Percentiles rank a stretch among this genome's conserved stretches.
These are phyloP conservation scores for Diplotaxis tenuifolia DNA, from an alignment of 345 rosid species.

Conservation along the genomic window DNA sequence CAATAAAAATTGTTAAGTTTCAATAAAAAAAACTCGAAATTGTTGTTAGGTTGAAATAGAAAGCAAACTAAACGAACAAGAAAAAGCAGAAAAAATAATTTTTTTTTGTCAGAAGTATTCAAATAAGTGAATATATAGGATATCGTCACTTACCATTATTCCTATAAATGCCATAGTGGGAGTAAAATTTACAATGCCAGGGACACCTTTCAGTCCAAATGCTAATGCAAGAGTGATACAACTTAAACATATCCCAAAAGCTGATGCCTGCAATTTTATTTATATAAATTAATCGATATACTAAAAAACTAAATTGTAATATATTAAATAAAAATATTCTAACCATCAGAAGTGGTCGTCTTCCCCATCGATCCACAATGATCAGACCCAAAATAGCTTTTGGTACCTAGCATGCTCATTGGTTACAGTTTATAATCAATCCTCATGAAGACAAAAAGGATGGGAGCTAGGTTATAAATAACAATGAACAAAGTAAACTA, in stretches of 20 bases:
- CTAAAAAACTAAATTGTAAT: not conserved
- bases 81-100: not conserved
- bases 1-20: too few species aligned
- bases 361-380: constrained; percentile 31
- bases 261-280: constrained; percentile 40
- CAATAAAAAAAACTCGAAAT: not conserved
- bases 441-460: not conserved
- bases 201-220: constrained; percentile 34
- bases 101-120: not conserved
- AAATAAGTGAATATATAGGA: not conserved
- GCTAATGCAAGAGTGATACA: constrained; percentile 42
- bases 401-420: constrained; percentile 28
- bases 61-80: not conserved
- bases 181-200: constrained; percentile 26
- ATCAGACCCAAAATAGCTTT: constrained; percentile 28
- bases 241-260: constrained; percentile 40
- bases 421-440: not conserved
- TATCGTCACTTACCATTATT: constrained; percentile 1
- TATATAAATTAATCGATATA: not conserved
- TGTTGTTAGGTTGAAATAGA: not conserved
- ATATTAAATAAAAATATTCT: not conserved
- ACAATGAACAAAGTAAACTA: not conserved
- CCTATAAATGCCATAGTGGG: not conserved
- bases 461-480: not conserved
- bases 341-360: constrained; percentile 35